A percentile compares a stretch with the other conserved stretches of the same genome.
phyloP scores from a whole-genome alignment of 2,329 filamentous ascomycete genomes.

The Cladophialophora bantiana region DNA sequence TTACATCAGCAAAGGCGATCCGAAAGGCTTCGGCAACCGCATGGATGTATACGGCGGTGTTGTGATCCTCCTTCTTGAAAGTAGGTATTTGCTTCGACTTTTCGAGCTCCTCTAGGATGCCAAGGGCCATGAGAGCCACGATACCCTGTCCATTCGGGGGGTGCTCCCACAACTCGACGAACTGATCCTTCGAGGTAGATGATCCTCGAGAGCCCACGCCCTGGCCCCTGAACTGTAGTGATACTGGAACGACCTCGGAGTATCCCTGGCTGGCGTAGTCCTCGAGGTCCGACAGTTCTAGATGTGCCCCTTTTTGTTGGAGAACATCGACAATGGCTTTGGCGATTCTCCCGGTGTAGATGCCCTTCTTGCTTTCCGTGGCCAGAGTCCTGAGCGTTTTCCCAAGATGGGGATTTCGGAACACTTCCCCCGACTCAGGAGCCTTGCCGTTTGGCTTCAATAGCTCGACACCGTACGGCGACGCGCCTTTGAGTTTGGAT shows the following conservation, averaged over 20 bases:
- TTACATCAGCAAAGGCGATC: slow-evolving; percentile 86
- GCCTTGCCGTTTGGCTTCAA: slow-evolving; percentile 79
- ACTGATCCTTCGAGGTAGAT: slow-evolving; percentile 23
- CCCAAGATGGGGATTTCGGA: slow-evolving; percentile 83
- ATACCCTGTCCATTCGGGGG: slow-evolving; percentile 96
- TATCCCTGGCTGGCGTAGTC: slow-evolving; percentile 75
- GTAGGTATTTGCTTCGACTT: slow-evolving; percentile 73
- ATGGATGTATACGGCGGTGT: slow-evolving; percentile 81
- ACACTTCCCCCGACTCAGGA: slow-evolving; percentile 81
- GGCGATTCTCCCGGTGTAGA: slow-evolving; percentile 86
- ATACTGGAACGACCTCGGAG: slow-evolving; percentile 82
- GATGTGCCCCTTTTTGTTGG: slow-evolving; percentile 74
- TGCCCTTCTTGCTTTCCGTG: slow-evolving; percentile 82
- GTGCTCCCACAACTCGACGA: slow-evolving; percentile 90
- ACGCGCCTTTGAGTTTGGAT: slow-evolving; percentile 69
- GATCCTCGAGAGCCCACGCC: slow-evolving; percentile 59
- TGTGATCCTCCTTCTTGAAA: slow-evolving; percentile 76
- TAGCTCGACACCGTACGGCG: slow-evolving; percentile 86
- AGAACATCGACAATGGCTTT: slow-evolving; percentile 82
- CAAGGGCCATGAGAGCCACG: slow-evolving; percentile 90
- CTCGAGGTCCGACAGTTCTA: slow-evolving; percentile 80
- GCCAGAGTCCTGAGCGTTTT: slow-evolving; percentile 81
- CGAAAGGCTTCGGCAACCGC: slow-evolving; percentile 86
- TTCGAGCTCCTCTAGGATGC: slow-evolving; percentile 87
- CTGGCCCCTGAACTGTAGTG: slow-evolving; percentile 76